phyloP scores from a whole-genome alignment of 805 yeast genomes.

The Saccharomycopsis sp. region DNA sequence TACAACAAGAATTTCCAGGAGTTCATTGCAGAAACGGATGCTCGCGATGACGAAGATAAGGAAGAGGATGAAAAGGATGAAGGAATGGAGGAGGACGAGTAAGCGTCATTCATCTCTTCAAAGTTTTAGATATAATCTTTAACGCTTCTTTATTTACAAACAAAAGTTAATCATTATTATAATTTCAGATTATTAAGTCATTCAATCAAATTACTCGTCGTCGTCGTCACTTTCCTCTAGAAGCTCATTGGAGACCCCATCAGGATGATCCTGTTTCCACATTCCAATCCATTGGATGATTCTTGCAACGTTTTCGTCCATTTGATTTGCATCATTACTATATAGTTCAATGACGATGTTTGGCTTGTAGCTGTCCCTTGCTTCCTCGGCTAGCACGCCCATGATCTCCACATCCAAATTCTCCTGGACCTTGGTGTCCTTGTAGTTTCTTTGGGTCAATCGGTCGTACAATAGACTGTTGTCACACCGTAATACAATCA shows the following conservation, averaged over 20 bases:
- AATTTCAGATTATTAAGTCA: not conserved
- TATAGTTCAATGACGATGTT: constrained; percentile 74
- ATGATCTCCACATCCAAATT: constrained; percentile 94
- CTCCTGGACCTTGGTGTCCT: constrained; percentile 75
- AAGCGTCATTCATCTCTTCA: no score
- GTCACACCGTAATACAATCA: constrained; percentile 77
- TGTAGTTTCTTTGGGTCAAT: constrained; percentile 65
- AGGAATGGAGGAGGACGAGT: constrained; percentile 30
- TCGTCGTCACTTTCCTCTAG: constrained; percentile 20
- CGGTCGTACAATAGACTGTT: constrained; percentile 68
- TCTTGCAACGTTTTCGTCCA: constrained; percentile 77
- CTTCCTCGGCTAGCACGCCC: constrained; percentile 85
- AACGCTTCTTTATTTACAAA: no score
- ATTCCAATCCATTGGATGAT: constrained; percentile 62
- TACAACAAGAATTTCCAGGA: constrained; percentile 28
- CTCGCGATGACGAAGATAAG: constrained; percentile 56
- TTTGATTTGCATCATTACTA: constrained; percentile 64
- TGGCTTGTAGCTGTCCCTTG: constrained; percentile 68
- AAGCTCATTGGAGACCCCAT: constrained; percentile 49
- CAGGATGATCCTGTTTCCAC: constrained; percentile 63
- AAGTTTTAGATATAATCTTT: no score
- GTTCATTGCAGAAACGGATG: constrained; percentile 42
- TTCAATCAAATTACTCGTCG: constrained; percentile 5
- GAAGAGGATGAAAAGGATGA: constrained; percentile 52
- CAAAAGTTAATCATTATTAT: no score